Evolutionary conservation across 2,329 filamentous ascomycete species (phyloP).

Genomic region (Cryphonectria carpinicola): DNA sequence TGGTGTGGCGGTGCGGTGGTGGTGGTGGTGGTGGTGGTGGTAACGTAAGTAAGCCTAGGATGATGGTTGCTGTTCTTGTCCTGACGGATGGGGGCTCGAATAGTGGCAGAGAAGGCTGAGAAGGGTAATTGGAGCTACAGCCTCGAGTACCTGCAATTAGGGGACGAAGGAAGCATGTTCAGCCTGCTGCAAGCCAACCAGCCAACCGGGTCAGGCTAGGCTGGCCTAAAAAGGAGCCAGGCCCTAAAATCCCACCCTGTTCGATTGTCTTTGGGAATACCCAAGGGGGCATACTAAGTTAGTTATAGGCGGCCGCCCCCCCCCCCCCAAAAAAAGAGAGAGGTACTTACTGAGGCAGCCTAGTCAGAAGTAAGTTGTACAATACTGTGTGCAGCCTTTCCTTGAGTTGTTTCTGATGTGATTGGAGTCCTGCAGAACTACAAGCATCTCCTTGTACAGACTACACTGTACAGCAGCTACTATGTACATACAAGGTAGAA

Average conservation of each 20-base stretch:
- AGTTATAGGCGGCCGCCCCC: no score
- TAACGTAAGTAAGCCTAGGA: not conserved
- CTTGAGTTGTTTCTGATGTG: not conserved
- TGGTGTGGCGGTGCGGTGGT: not conserved
- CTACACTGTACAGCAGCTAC: not conserved
- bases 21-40: not conserved
- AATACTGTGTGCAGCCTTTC: not conserved
- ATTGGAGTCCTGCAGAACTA: not conserved
- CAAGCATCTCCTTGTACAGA: not conserved
- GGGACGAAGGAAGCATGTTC: no score
- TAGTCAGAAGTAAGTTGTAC: not conserved
- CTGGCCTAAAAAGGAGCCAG: not conserved
- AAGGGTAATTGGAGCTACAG: constrained; percentile 23
- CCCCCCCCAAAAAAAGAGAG: no score
- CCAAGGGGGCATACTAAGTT: not conserved
- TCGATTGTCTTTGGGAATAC: not conserved
- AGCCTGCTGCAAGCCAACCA: not conserved
- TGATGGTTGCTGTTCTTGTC: constrained; percentile 4
- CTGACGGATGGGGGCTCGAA: constrained; percentile 24
- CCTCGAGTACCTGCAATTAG: constrained; percentile 10
- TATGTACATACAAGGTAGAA: no score
- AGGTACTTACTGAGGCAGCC: not conserved
- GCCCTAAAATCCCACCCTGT: not conserved
- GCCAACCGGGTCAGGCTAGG: constrained; percentile 10
- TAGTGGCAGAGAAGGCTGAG: constrained; percentile 25